Base-by-base conservation (phyloP, 1,284 basidiomycete genomes). In the Marasmius sp. region DNA sequence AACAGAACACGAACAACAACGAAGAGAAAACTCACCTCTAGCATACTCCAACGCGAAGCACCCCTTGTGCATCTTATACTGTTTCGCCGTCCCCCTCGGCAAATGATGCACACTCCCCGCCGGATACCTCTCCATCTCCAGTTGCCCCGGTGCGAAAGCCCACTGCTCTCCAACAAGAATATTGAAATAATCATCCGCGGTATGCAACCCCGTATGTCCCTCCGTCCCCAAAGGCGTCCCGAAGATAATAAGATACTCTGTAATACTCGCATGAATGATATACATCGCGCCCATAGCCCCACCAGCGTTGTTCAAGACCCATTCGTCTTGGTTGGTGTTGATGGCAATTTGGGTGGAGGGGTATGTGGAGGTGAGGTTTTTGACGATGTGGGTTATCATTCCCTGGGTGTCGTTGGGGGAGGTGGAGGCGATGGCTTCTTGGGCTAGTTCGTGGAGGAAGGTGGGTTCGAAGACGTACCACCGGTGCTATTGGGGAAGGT, bases 241-340 rank as follows among this genome's bases (percentile, higher is more conserved):
- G 69, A 99, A 99, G 71, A 99, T 91, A 73, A 93, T 93, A 71
- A 97, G 86, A 79, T 95, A 94, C 81, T 97, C 95, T 7, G 94
- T 96, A 69, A 97, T 89, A 75, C 86, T 91, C 16, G 95, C 94
- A 72, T 98, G 96, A 67, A 99, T 92, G 77, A 98, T 85, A 76
- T 94, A 98, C 97, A 99, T 98, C 49, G 90, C 89, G 50, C 94
- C 97, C 97, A 98, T 99, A 0, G 97, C 97, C 58, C 97, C 97
- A 20, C 96, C 97, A 0, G 97, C 97, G 71, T 99, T 99, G 81
- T 91, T 98, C 78, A 97, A 94, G 49, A 98, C 87, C 97, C 97
- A 98, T 71, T 98, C 95, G 55, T 83, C 80, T 7, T 79, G 67
- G 75, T 92, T 74, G 20, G 83, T 75, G 74, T 91, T 90, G 66